Evolutionary conservation across 225 moss, liverwort and hornwort species (phyloP).

Genomic region (Pseudoscleropodium purum): DNA sequence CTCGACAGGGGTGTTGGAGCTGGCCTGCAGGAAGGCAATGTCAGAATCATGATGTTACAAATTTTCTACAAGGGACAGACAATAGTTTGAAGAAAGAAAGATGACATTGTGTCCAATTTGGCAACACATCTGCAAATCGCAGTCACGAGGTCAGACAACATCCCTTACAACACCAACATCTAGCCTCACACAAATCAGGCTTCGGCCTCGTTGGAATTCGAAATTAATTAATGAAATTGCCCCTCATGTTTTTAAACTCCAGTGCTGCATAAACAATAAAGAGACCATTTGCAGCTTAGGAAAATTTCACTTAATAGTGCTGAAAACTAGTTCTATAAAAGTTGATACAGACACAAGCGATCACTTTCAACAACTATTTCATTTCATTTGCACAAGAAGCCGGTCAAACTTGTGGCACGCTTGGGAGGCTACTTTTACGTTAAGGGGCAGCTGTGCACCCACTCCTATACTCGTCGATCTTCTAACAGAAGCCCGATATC

Average conservation of each 20-base stretch:
- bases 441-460: background rate
- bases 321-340: background rate
- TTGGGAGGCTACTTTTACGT: constrained; percentile 9
- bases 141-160: background rate
- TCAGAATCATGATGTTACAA: background rate
- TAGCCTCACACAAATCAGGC: background rate
- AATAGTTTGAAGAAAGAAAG: background rate
- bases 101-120: background rate
- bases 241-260: too few relatives aligned
- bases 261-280: background rate
- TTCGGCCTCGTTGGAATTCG: background rate
- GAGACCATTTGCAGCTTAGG: background rate
- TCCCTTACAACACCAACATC: background rate
- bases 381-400: background rate
- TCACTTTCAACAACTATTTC: background rate
- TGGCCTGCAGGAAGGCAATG: background rate
- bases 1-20: background rate
- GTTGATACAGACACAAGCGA: background rate
- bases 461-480: constrained; percentile 15
- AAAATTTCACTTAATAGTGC: background rate
- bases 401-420: background rate
- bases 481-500: background rate
- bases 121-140: background rate
- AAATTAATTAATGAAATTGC: background rate
- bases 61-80: too few relatives aligned